Percentiles rank a stretch among this genome's conserved stretches.
Conservation (phyloP, 176 grass and related monocot species). For the Elaeis guineensis region DNA sequence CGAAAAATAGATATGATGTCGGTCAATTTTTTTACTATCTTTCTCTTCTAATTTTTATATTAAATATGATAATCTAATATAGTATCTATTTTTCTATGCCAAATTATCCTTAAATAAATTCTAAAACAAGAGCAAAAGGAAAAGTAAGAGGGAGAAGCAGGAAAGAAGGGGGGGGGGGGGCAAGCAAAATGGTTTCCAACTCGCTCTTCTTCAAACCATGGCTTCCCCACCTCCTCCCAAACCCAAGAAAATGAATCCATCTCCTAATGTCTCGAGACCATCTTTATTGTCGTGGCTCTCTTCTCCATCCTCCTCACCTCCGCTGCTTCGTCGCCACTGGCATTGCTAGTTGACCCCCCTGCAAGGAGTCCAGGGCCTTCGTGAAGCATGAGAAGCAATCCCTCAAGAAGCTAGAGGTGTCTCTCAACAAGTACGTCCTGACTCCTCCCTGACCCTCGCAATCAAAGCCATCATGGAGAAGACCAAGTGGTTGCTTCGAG, state of each 20-base stretch:
- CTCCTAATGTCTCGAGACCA: constrained; percentile 45
- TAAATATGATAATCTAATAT: too few relatives aligned
- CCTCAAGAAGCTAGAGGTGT: constrained; percentile 53
- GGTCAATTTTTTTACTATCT: too few relatives aligned
- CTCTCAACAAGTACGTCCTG: constrained; percentile 72
- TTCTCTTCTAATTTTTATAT: too few relatives aligned
- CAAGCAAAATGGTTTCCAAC: constrained; percentile 44
- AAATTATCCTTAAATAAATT: too few relatives aligned
- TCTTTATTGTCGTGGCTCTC: constrained; percentile 57
- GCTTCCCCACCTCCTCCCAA: constrained; percentile 12
- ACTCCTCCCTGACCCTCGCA: constrained; percentile 50
- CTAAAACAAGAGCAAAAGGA: too few relatives aligned
- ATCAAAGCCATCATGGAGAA: constrained; percentile 91
- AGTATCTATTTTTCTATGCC: too few relatives aligned
- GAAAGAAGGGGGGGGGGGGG: too few relatives aligned
- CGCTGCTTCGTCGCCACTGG: constrained; percentile 60
- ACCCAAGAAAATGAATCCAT: constrained; percentile 7
- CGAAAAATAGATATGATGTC: too few relatives aligned
- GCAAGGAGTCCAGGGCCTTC: constrained; percentile 91
- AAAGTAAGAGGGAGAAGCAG: too few relatives aligned
- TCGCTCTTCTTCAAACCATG: constrained; percentile 27
- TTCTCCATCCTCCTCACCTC: constrained; percentile 66
- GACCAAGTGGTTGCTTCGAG: constrained; percentile 70
- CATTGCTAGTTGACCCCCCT: constrained; percentile 62
- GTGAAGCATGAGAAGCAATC: constrained; percentile 86